Conservation (phyloP, 805 yeast genomes). For the Ogataea minuta region DNA sequence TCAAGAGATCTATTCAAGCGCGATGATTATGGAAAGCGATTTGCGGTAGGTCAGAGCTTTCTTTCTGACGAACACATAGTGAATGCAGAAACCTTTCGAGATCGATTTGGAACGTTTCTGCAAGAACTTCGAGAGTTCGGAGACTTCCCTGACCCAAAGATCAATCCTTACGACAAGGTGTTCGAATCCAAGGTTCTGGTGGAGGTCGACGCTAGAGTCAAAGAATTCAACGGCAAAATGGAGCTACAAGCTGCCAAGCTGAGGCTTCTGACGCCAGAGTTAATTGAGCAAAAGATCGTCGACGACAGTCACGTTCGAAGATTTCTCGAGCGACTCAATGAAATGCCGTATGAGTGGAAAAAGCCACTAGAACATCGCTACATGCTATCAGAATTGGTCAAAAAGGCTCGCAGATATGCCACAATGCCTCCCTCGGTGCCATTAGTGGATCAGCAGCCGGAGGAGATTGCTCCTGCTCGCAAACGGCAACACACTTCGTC, state of each 20-base stretch:
- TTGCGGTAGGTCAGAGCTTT: slow-evolving; percentile 6
- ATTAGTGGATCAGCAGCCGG: too few relatives aligned
- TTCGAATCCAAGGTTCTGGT: slow-evolving; percentile 20
- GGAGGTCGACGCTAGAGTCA: slow-evolving; percentile 17
- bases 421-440: too few relatives aligned
- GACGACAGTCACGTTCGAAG: slow-evolving; percentile 12
- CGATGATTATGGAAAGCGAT: slow-evolving; percentile 6
- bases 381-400: slow-evolving; percentile 2
- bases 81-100: slow-evolving; percentile 13
- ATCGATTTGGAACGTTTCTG: slow-evolving; percentile 6
- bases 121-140: slow-evolving; percentile 5
- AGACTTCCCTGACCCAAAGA: slow-evolving; percentile 10
- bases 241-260: slow-evolving; percentile 22
- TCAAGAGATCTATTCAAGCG: slow-evolving; percentile 6
- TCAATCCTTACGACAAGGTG: slow-evolving; percentile 17
- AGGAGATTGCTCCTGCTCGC: too few relatives aligned
- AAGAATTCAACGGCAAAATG: slow-evolving; percentile 17
- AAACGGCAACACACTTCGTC: too few relatives aligned
- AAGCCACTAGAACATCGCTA: slow-evolving; percentile 12
- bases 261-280: slow-evolving; percentile 9
- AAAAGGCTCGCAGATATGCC: background rate
- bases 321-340: slow-evolving; percentile 20
- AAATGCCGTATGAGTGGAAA: slow-evolving; percentile 17
- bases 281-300: slow-evolving; percentile 11
- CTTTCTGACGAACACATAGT: slow-evolving; percentile 9